Base-by-base conservation (phyloP, 2,329 filamentous ascomycete genomes). In the Aspergillus amoenus region DNA sequence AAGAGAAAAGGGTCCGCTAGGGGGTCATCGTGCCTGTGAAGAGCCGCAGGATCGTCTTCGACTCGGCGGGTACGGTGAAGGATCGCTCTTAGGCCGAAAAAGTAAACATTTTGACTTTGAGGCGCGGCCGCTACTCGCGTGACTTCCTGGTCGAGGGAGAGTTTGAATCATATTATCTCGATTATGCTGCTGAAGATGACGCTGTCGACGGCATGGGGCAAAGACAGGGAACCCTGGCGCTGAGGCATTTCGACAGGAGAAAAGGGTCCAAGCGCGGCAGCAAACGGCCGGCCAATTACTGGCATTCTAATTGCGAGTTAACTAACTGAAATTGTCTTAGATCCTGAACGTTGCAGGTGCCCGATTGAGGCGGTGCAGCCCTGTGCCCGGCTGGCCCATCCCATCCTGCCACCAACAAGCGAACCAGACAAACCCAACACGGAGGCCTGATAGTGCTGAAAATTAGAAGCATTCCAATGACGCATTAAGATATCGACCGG, bases 1-100 rank as follows among this genome's bases (percentile, higher is more conserved):
- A 39, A 46, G 30, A 17, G 9, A 12, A 7, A 32, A 17, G 27
- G 15, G 11, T 11, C 21, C 18, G 1, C 7, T 11, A 50, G 22
- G n/a, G 46, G 13, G 47, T 50, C 47, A 50, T 15, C 37, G 12
- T 24, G 22, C 24, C 22, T 13, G 12, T 34, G 50, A 53, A 53
- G 51, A 53, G 51, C 51, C 51, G 51, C 51, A 53, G 37, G n/a
- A 15, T 49, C 47, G 27, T 41, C 47, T 27, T 41, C 11, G 6
- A 13, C 12, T 37, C 34, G 34, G 4, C 34, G 12, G 34, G 34
- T 13, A 13, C 5, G 17, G 27, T 11, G n/a, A 37, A 34, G 27
- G 27, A 45, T 30, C 27, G 9, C 11, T 15, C 3, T n/a, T n/a
- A 5, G 45, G 0, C 6, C 6, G 34, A n/a, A 15, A n/a, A 13